Conservation (phyloP, 441 rosid genomes). For the Populus hybrid region DNA sequence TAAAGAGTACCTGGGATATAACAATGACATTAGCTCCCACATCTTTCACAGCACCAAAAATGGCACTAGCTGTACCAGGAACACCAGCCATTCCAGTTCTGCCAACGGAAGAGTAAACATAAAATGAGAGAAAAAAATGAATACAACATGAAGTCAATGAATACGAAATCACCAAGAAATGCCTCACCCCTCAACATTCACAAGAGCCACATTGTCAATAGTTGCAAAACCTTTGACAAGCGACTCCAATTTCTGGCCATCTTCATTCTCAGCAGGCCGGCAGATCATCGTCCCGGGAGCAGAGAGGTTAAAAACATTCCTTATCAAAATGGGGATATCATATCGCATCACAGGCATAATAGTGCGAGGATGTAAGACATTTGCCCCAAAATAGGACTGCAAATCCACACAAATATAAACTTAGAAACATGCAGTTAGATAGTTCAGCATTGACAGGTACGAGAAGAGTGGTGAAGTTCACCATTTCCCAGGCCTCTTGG, state of each 20-base stretch:
- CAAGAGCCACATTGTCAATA: slow-evolving; percentile 90
- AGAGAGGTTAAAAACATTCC: slow-evolving; percentile 85
- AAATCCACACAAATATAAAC: slow-evolving; percentile 22
- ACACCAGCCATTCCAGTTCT: slow-evolving; percentile 99
- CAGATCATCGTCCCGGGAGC: slow-evolving; percentile 93
- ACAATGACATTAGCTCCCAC: slow-evolving; percentile 97
- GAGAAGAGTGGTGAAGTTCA: slow-evolving; percentile 32
- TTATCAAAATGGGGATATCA: slow-evolving; percentile 89
- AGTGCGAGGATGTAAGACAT: slow-evolving; percentile 98
- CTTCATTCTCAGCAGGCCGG: slow-evolving; percentile 49
- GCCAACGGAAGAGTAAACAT: slow-evolving; percentile 19
- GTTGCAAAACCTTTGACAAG: slow-evolving; percentile 94
- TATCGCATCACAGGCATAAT: slow-evolving; percentile 92
- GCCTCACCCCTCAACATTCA: slow-evolving; percentile 96
- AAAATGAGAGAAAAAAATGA: not conserved
- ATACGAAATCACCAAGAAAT: slow-evolving; percentile 16
- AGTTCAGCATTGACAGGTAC: slow-evolving; percentile 12
- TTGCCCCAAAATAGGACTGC: slow-evolving; percentile 98
- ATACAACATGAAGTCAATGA: slow-evolving; percentile 9
- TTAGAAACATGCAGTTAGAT: slow-evolving; percentile 25
- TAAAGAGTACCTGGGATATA: slow-evolving; percentile 79
- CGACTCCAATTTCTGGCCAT: slow-evolving; percentile 43
- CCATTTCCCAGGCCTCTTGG: slow-evolving; percentile 99
- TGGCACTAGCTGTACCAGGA: slow-evolving; percentile 94
- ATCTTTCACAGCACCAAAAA: slow-evolving; percentile 93